phyloP scores from a whole-genome alignment of 768 basidiomycete genomes.

The Pleurotus sapidus region DNA sequence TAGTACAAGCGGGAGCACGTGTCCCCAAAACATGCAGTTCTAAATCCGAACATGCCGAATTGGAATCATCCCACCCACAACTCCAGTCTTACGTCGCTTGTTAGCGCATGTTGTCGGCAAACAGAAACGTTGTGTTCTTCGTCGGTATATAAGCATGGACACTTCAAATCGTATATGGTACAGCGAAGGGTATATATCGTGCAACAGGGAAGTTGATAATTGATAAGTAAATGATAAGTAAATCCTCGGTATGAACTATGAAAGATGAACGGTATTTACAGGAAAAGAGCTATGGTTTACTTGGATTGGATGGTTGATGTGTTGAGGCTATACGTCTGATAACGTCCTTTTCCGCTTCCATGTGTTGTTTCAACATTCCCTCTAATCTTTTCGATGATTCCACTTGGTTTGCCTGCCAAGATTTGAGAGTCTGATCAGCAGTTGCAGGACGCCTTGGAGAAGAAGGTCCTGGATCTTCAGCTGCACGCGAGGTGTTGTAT shows the following conservation, averaged over 20 bases:
- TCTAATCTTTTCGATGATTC: constrained; percentile 68
- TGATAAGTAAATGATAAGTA: constrained; percentile 19
- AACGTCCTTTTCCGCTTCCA: constrained; percentile 79
- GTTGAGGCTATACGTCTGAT: constrained; percentile 71
- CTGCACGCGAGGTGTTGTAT: constrained; percentile 38
- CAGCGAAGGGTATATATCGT: constrained; percentile 9
- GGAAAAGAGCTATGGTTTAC: constrained; percentile 12
- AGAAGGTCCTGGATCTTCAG: constrained; percentile 9
- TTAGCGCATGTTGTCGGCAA: no score
- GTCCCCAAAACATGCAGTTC: constrained; percentile 7
- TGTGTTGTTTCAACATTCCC: constrained; percentile 78
- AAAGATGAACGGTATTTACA: constrained; percentile 11
- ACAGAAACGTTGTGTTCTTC: no score
- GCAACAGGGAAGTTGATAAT: constrained; percentile 1
- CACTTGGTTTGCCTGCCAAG: constrained; percentile 36
- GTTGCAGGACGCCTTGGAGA: constrained; percentile 16
- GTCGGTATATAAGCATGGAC: no score
- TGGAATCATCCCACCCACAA: not conserved
- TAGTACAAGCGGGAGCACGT: not conserved
- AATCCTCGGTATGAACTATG: constrained; percentile 19
- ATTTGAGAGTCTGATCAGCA: constrained; percentile 26
- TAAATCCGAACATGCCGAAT: not conserved
- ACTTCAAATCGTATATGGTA: constrained; percentile 2
- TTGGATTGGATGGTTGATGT: constrained; percentile 14
- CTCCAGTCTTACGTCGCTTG: not conserved